These are phyloP conservation scores for Sphagnum tenellum DNA, from an alignment of 225 moss, liverwort and hornwort genomes.

Conservation along the genomic window DNA sequence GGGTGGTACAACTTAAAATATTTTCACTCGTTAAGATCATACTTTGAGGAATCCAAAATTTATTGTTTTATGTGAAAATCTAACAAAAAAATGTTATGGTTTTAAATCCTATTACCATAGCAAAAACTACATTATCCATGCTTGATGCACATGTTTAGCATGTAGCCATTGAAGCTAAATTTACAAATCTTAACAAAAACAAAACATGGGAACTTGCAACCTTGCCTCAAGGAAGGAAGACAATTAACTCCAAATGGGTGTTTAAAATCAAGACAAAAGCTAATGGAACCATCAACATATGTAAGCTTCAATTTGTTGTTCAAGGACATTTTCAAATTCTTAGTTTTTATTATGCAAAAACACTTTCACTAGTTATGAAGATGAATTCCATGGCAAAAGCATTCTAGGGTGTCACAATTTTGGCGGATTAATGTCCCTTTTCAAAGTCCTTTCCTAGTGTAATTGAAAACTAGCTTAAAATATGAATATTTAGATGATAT, in stretches of 20 bases:
- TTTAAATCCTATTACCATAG: no score
- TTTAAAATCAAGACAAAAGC: conserved; percentile 7
- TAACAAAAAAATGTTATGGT: no score
- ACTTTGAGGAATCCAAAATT: no score
- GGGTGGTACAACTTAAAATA: no score
- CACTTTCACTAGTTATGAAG: background rate
- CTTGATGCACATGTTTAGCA: conserved; percentile 1
- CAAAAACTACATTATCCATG: no score
- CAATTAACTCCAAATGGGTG: background rate
- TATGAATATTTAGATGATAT: no score
- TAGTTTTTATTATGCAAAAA: background rate
- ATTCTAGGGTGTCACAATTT: no score
- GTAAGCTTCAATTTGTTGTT: background rate
- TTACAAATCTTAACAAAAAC: conserved; percentile 3
- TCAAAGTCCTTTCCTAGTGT: no score
- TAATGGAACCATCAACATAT: background rate
- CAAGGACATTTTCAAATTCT: background rate
- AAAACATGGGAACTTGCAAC: background rate
- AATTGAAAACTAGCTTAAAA: no score
- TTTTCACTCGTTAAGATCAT: no score
- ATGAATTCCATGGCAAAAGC: background rate
- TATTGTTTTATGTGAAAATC: no score
- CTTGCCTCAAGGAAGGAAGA: background rate
- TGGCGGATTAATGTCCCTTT: no score
- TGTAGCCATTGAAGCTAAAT: background rate